Percentiles rank a stretch among this genome's conserved stretches.
phyloP scores from a whole-genome alignment of 2,329 filamentous ascomycete genomes.

The Apiospora marii region DNA sequence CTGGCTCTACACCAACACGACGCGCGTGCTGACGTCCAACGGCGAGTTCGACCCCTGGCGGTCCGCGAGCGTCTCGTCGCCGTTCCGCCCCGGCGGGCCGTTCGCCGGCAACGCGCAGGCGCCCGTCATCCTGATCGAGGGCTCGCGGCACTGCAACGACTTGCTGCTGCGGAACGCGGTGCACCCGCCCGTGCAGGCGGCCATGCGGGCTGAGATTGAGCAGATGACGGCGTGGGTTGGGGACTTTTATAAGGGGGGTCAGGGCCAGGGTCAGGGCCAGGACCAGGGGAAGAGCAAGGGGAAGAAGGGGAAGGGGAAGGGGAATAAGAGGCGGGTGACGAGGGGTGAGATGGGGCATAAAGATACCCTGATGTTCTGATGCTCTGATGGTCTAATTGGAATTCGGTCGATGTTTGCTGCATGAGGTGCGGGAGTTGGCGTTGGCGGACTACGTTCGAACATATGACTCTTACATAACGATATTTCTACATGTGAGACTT shows the following conservation, averaged over 20 bases:
- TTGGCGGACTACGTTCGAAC: neutral
- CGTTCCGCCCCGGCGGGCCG: slow-evolving; percentile 62
- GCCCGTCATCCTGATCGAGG: slow-evolving; percentile 61
- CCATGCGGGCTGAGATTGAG: slow-evolving; percentile 54
- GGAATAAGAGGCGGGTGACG: neutral
- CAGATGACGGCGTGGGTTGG: slow-evolving; percentile 62
- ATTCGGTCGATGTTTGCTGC: neutral
- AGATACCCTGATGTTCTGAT: neutral
- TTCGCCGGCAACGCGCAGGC: slow-evolving; percentile 53
- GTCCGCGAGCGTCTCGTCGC: slow-evolving; percentile 59
- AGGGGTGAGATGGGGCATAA: neutral
- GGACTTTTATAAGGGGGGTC: slow-evolving; percentile 49
- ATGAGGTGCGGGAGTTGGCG: neutral
- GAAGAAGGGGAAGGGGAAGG: no score
- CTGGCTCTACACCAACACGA: slow-evolving; percentile 60
- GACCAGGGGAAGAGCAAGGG: neutral
- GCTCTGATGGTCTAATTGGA: neutral
- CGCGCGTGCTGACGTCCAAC: slow-evolving; percentile 65
- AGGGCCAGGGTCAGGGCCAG: no score
- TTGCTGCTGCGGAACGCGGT: slow-evolving; percentile 54
- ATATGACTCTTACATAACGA: neutral
- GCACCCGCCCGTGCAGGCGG: slow-evolving; percentile 54
- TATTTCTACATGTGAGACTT: neutral
- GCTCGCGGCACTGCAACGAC: slow-evolving; percentile 64
- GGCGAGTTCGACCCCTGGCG: slow-evolving; percentile 69